Evolutionary conservation across 108 stramenopile genomes (phyloP), one percentile per base, ranked within the genome.

Genomic region (Cyclotella baltica): DNA sequence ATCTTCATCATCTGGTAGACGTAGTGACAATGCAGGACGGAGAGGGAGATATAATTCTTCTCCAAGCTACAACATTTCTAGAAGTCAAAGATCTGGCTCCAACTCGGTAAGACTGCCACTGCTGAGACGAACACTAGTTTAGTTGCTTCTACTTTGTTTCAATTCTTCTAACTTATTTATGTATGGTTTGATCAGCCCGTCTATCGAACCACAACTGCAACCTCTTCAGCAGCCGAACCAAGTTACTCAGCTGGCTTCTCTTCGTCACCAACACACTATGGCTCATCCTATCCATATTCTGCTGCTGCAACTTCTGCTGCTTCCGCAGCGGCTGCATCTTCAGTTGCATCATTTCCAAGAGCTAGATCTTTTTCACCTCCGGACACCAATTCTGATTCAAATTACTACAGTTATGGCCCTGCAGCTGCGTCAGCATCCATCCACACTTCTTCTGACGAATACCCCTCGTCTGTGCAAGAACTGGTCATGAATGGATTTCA

Each of bases 401-500:
- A 47, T 66, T 47, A 11, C 22, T 8, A 43, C 37, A 2, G 13
- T 29, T 38, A 16, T 33, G 43, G 28, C 8, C 40, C 40, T 58
- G 55, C 62, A n/a, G 23, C 48, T 4, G 43, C 43, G 38, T 50
- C 16, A 48, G 63, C 37, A 30, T 25, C 36, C 20, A 33, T 76
- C 9, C 57, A 75, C 19, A 64, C 29, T 35, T 58, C 67, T 8
- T 48, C 77, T 4, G 93, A 94, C 53, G 90, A 92, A 53, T 95
- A 95, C 73, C 92, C 93, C 16, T 69, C 70, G 11, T 79, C 75
- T 5, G 93, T 95, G 0, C 93, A 92, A 83, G 93, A 95, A 65
- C 68, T 95, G 34, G 90, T 89, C 43, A 90, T 92, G 90, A 95
- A 95, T 75, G 93, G 93, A 35, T 95, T 95, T 72, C 86, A 89